Evolutionary conservation across 2,329 filamentous ascomycete genomes (phyloP), one percentile per base, ranked within the genome.

Genomic region (Aspergillus ustus): DNA sequence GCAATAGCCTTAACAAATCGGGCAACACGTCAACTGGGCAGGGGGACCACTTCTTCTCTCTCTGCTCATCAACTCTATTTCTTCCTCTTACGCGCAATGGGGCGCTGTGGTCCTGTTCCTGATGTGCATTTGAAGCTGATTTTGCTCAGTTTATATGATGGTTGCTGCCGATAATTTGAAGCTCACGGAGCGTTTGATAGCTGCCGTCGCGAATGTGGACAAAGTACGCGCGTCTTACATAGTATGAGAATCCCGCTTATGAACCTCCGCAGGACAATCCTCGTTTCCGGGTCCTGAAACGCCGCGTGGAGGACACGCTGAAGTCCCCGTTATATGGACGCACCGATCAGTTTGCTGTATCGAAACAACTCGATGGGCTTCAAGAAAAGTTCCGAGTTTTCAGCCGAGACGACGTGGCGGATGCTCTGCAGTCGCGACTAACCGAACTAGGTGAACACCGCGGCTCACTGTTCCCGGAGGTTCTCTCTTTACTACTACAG

Each of bases 321-420:
- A 78, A 73, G 54, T 67, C 76, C 43, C 72, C 74, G 66, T 84
- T 77, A 51, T 87, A 85, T 72, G 80, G 85, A 37, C 85, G 89
- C 43, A 91, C 89, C 1, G 91, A 94, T 70, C 90, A 91, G 67
- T 93, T 93, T 71, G 87, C 91, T 49, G 85, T 93, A 20, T 80
- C 84, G 44, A 83, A 84, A 43, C 84, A 83, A 40, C 81, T 94
- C 2, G 81, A 87, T 52, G 91, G 91, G 1, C 81, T 97, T 2
- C 89, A 93, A 67, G 95, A 98, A 78, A 93, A 94, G 69, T 95
- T 97, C 69, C 85, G 88, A 34, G 84, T 98, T 57, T 84, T 92
- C 52, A 89, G 91, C 71, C 87, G 91, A 64, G 93, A 97, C 69
- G 87, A 87, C 44, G 80, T 97, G 28, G 92, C 92, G 13, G 88